Percentiles rank a stretch among this genome's conserved stretches.
Evolutionary conservation across 257 asterid genomes (phyloP).

Genomic region (Solanum lignicaule): DNA sequence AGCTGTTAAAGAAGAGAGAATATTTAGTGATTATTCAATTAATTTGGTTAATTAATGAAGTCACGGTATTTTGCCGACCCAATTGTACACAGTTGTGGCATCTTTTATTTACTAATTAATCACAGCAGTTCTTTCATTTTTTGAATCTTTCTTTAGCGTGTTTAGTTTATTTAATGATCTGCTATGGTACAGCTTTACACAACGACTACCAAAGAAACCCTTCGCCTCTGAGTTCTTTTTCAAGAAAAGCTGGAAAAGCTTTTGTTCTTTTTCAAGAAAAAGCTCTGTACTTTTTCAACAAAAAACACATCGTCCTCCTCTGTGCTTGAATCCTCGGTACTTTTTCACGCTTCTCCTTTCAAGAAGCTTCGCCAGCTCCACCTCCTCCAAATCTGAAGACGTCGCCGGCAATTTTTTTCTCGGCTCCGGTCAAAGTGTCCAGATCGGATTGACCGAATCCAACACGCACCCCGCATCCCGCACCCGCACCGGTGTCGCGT

Average conservation of each 20-base stretch:
- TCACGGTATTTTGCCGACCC: not conserved
- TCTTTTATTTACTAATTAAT: not conserved
- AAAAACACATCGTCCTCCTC: not conserved
- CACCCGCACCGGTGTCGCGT: not conserved
- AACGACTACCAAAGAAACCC: not conserved
- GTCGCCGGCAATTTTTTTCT: not conserved
- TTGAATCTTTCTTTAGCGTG: not conserved
- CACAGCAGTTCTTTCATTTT: not conserved
- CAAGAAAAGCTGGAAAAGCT: no score
- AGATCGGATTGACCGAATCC: not conserved
- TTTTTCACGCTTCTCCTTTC: not conserved
- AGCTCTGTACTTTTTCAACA: not conserved
- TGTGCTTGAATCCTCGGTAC: not conserved
- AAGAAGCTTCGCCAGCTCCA: not conserved
- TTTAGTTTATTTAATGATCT: not conserved
- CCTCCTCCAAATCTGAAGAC: not conserved
- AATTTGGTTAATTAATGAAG: not conserved
- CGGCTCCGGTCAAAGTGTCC: not conserved
- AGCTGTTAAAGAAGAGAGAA: not conserved
- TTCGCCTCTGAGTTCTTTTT: not conserved
- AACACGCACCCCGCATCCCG: not conserved
- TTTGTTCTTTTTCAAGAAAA: not conserved
- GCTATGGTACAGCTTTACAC: not conserved
- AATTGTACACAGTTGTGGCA: not conserved
- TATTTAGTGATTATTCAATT: not conserved